Conservation (phyloP, 768 basidiomycete species). For the Calocera cornea region DNA sequence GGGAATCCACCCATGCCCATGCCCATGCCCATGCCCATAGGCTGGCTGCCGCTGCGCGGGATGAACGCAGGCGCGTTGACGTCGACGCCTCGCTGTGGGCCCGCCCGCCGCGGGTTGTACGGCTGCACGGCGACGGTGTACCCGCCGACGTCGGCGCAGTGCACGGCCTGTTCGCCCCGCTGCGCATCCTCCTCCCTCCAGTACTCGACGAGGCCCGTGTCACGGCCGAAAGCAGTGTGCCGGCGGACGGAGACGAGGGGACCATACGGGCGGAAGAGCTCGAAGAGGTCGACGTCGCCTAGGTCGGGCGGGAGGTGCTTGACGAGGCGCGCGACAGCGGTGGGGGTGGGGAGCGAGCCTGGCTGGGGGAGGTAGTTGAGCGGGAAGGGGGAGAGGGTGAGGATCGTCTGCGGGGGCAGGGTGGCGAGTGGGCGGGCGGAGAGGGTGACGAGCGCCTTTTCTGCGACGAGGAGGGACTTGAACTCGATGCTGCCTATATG, state of each 20-base stretch:
- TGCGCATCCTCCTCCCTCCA: constrained; percentile 79
- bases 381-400: constrained; percentile 72
- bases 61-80: constrained; percentile 39
- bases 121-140: constrained; percentile 5
- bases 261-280: constrained; percentile 72
- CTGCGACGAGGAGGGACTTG: constrained; percentile 38
- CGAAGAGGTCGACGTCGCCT: constrained; percentile 63
- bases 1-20: background rate
- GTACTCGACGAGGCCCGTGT: constrained; percentile 69
- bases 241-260: constrained; percentile 61
- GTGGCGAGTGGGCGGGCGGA: constrained; percentile 60
- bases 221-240: constrained; percentile 59
- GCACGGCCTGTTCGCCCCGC: constrained; percentile 59
- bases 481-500: constrained; percentile 66
- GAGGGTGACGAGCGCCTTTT: constrained; percentile 75
- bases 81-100: background rate
- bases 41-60: background rate
- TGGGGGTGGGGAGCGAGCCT: constrained; percentile 58
- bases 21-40: no score
- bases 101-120: background rate
- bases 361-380: constrained; percentile 50
- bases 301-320: constrained; percentile 65
- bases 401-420: constrained; percentile 40
- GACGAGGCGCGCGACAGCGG: constrained; percentile 63
- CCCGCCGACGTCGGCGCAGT: constrained; percentile 5